A percentile compares a stretch with the other conserved stretches of the same genome.
phyloP scores from a whole-genome alignment of 768 basidiomycete genomes.

The Lyophyllum atratum region DNA sequence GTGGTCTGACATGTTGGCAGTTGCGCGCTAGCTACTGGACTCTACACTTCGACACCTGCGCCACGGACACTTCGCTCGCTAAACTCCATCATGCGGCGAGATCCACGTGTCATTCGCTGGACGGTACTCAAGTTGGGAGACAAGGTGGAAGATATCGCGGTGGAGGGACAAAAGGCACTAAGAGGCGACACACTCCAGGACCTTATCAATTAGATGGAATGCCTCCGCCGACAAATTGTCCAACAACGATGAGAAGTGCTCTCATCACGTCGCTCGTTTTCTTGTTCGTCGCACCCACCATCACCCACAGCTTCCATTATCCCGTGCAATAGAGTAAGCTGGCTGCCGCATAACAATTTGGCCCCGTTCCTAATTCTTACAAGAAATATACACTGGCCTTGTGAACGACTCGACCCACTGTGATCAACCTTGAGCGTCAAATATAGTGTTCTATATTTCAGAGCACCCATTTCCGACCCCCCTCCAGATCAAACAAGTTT shows the following conservation, averaged over 20 bases:
- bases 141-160: conserved; percentile 67
- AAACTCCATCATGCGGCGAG: conserved; percentile 68
- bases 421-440: too few relatives aligned
- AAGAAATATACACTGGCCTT: too few relatives aligned
- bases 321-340: background rate
- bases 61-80: conserved; percentile 67
- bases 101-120: conserved; percentile 84
- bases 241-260: conserved; percentile 2
- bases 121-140: conserved; percentile 79
- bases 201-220: conserved; percentile 4
- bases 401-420: too few relatives aligned
- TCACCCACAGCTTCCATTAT: too few relatives aligned
- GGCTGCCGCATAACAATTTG: background rate
- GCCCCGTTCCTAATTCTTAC: background rate
- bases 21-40: conserved; percentile 74
- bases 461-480: too few relatives aligned
- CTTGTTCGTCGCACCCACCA: too few relatives aligned
- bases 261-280: conserved; percentile 2
- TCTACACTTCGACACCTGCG: conserved; percentile 86
- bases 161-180: conserved; percentile 37
- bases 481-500: too few relatives aligned
- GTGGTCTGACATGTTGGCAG: background rate
- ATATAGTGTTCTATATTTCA: too few relatives aligned
- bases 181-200: conserved; percentile 2
- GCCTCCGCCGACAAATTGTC: background rate